Evolutionary conservation across 352 stramenopile genomes (phyloP).

Genomic region (Pythium diclinum): DNA sequence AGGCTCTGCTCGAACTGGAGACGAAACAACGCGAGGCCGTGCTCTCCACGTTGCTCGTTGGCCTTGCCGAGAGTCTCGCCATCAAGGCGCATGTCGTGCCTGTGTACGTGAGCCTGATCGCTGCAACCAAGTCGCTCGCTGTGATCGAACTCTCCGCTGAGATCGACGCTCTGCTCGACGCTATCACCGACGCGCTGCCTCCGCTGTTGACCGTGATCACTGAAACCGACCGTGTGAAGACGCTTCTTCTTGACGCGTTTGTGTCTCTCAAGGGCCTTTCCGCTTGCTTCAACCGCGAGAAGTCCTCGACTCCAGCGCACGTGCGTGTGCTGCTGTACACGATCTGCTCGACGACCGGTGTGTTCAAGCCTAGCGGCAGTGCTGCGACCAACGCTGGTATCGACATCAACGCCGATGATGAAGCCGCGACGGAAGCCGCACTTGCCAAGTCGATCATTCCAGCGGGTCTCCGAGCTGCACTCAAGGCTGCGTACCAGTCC

Average conservation of each 20-base stretch:
- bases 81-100: constrained; percentile 54
- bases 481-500: constrained; percentile 47
- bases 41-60: constrained; percentile 48
- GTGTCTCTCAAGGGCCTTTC: constrained; percentile 54
- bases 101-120: constrained; percentile 47
- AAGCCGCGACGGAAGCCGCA: constrained; percentile 64
- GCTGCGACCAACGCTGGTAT: constrained; percentile 29
- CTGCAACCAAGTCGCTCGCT: constrained; percentile 43
- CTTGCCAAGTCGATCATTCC: constrained; percentile 65
- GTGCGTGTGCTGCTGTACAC: constrained; percentile 65
- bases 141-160: constrained; percentile 50
- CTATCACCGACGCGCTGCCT: constrained; percentile 37
- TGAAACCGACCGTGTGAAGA: constrained; percentile 42
- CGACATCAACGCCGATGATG: constrained; percentile 78
- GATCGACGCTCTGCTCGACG: constrained; percentile 46
- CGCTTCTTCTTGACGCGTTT: constrained; percentile 60
- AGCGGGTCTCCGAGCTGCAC: constrained; percentile 51
- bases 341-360: constrained; percentile 46
- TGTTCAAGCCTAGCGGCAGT: constrained; percentile 28
- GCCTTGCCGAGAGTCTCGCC: constrained; percentile 47
- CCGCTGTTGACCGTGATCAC: constrained; percentile 40
- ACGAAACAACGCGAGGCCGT: constrained; percentile 61
- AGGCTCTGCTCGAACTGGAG: constrained; percentile 47
- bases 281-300: constrained; percentile 57
- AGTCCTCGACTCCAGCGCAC: constrained; percentile 39